Evolutionary conservation across 2,329 filamentous ascomycete species (phyloP).

Genomic region (Verticillium albo-atrum): DNA sequence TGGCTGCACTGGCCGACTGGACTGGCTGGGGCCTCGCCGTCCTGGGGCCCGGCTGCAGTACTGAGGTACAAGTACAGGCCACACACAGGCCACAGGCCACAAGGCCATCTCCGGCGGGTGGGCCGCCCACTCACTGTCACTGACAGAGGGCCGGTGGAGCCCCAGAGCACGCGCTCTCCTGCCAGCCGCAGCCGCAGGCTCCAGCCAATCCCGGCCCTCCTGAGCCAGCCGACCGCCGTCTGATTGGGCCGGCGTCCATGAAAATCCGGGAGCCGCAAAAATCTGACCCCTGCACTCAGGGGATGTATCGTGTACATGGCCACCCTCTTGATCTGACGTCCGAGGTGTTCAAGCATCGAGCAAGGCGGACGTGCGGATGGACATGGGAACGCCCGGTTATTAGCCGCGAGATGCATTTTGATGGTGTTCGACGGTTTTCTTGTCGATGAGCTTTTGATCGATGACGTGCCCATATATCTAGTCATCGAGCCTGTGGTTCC

Average conservation of each 20-base stretch:
- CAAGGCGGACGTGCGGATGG: neutral
- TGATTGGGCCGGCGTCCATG: neutral
- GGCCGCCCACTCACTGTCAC: neutral
- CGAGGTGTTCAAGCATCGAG: neutral
- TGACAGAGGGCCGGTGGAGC: neutral
- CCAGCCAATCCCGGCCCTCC: neutral
- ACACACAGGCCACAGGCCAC: neutral
- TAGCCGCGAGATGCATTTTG: neutral
- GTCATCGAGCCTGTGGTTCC: too few relatives aligned
- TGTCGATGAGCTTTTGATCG: too few relatives aligned
- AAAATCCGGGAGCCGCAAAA: constrained; percentile 1
- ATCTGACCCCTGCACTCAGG: neutral
- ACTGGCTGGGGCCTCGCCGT: neutral
- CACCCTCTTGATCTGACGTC: neutral
- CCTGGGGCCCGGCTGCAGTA: neutral
- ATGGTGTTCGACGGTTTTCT: too few relatives aligned
- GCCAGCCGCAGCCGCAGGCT: neutral
- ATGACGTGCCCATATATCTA: too few relatives aligned
- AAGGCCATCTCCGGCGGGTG: neutral
- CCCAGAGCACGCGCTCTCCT: neutral
- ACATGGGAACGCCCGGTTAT: neutral
- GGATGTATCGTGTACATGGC: neutral
- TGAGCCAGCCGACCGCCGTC: neutral
- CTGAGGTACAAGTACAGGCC: neutral
- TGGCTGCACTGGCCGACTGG: neutral